phyloP scores from a whole-genome alignment of 2,329 filamentous ascomycete species.

The Trichoderma cornu-damae region DNA sequence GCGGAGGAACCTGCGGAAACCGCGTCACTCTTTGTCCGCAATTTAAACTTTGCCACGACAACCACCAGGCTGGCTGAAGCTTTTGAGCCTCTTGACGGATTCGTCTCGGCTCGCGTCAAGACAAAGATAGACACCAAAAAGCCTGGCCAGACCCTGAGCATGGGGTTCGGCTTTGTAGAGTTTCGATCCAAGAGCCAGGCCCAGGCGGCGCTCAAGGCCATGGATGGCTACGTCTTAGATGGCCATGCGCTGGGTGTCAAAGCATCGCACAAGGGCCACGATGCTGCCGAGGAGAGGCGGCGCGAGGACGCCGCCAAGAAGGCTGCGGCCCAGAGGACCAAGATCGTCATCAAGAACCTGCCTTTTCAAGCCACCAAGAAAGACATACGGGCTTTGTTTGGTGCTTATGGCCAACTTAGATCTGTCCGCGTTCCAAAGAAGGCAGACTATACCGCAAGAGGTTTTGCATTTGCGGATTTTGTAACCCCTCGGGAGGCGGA shows the following conservation, averaged over 20 bases:
- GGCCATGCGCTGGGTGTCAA: constrained; percentile 80
- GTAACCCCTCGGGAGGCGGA: constrained; percentile 82
- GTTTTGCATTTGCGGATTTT: constrained; percentile 97
- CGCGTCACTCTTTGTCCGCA: constrained; percentile 86
- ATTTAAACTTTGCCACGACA: constrained; percentile 87
- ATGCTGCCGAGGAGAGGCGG: constrained; percentile 81
- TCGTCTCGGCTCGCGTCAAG: constrained; percentile 84
- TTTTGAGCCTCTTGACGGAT: constrained; percentile 79
- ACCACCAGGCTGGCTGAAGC: constrained; percentile 68
- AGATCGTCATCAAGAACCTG: constrained; percentile 97
- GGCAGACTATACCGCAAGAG: constrained; percentile 80
- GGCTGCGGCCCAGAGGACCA: constrained; percentile 68
- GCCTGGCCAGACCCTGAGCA: constrained; percentile 80
- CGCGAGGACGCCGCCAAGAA: constrained; percentile 82
- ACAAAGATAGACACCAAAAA: constrained; percentile 91
- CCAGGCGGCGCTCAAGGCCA: constrained; percentile 70
- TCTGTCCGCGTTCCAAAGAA: constrained; percentile 94
- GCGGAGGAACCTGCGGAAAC: constrained; percentile 55
- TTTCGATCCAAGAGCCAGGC: constrained; percentile 76
- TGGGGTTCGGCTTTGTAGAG: constrained; percentile 95
- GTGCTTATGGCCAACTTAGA: constrained; percentile 84
- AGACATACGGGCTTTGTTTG: constrained; percentile 79
- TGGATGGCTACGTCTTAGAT: constrained; percentile 86
- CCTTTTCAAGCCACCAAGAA: constrained; percentile 94
- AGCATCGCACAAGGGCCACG: constrained; percentile 77